Percentiles rank a stretch among this genome's conserved stretches.
These are phyloP conservation scores for Diplosphaera chodatii DNA, from an alignment of 139 green algal genomes.

Conservation along the genomic window DNA sequence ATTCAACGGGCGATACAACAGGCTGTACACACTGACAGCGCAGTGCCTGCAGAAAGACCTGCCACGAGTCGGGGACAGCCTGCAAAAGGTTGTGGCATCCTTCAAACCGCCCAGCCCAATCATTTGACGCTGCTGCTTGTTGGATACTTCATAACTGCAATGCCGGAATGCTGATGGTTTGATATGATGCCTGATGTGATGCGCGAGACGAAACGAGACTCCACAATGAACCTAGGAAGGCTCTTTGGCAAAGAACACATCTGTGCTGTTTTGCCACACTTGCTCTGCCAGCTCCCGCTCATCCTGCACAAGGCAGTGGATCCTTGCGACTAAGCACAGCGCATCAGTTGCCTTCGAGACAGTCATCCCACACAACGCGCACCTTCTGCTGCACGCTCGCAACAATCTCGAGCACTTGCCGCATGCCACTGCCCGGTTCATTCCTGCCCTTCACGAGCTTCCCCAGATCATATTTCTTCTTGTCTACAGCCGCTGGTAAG, in stretches of 20 bases:
- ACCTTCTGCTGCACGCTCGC: conserved; percentile 10
- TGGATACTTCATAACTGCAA: too few species aligned
- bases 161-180: too few species aligned
- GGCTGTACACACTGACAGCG: conserved; percentile 39
- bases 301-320: background rate
- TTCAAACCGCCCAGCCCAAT: conserved; percentile 13
- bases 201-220: too few species aligned
- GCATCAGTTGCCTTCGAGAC: background rate
- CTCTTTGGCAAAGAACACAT: background rate
- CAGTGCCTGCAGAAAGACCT: conserved; percentile 19
- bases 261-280: background rate
- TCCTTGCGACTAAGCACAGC: too few species aligned
- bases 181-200: too few species aligned
- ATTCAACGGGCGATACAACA: conserved; percentile 43
- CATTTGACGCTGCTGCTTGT: too few species aligned
- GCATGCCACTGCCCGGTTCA: conserved; percentile 71
- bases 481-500: conserved; percentile 44
- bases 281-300: background rate
- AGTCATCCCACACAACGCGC: background rate
- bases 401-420: conserved; percentile 58
- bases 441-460: conserved; percentile 77
- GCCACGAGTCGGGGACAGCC: background rate
- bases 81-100: conserved; percentile 6
- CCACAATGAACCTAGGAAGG: too few species aligned
- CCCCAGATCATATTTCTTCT: conserved; percentile 64